Percentiles rank a stretch among this genome's conserved stretches.
Conservation (phyloP, 2,329 filamentous ascomycete species). For the Beauveria varroae region DNA sequence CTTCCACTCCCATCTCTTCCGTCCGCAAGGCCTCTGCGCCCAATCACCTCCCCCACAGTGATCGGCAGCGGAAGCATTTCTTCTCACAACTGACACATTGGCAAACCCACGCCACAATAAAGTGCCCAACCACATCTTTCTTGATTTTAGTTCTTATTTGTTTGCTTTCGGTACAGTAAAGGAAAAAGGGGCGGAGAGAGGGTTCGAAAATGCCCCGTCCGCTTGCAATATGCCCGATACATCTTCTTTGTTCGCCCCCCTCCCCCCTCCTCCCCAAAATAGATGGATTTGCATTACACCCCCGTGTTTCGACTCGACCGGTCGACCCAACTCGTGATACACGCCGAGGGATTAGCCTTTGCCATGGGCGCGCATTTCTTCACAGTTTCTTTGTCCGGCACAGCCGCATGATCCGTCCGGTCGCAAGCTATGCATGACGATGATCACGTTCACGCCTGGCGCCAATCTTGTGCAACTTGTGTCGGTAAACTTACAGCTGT, state of each 20-base stretch:
- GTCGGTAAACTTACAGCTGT: background rate
- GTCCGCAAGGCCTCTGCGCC: too few species aligned
- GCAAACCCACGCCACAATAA: too few species aligned
- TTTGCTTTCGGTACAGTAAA: too few species aligned
- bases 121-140: too few species aligned
- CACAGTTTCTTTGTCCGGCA: background rate
- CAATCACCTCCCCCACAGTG: background rate
- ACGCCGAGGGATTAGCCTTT: background rate
- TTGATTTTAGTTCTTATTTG: too few species aligned
- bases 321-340: background rate
- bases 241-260: background rate
- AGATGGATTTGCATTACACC: background rate
- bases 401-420: background rate
- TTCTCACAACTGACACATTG: background rate
- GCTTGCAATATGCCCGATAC: background rate
- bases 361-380: background rate
- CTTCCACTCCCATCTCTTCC: too few species aligned
- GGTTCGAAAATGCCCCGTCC: background rate
- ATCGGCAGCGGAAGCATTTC: background rate
- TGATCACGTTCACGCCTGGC: background rate
- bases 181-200: background rate
- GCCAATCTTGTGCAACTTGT: background rate
- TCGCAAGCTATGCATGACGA: background rate
- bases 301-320: constrained; percentile 5
- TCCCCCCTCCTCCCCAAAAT: background rate